These are phyloP conservation scores for Euphorbia schlechtendalii DNA, from an alignment of 441 rosid species.

Conservation along the genomic window DNA sequence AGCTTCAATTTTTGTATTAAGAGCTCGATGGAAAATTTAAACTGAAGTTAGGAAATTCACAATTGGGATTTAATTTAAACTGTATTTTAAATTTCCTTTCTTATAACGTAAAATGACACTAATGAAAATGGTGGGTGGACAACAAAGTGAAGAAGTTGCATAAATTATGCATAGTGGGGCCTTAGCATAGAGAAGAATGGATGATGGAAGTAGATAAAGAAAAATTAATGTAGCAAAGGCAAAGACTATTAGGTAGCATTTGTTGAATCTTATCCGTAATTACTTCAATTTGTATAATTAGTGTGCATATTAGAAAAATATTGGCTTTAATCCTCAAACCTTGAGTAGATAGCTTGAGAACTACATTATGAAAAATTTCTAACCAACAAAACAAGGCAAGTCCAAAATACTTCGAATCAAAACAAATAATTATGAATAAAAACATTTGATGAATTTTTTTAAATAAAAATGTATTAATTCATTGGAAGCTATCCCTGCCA, in stretches of 20 bases:
- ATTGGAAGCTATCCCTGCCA: neutral
- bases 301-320: no score
- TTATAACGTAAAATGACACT: no score
- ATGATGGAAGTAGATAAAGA: neutral
- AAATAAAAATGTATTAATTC: no score
- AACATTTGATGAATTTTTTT: no score
- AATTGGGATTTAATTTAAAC: neutral
- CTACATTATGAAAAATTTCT: no score
- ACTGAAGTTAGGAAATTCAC: neutral
- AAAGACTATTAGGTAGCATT: conserved; percentile 8
- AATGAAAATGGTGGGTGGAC: neutral
- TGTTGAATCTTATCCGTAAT: no score
- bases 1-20: neutral
- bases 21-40: conserved; percentile 4
- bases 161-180: neutral
- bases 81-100: neutral
- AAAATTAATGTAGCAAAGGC: neutral
- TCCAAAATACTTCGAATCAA: no score
- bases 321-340: no score
- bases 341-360: no score
- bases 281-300: no score
- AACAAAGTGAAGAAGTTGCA: neutral
- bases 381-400: no score
- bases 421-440: no score
- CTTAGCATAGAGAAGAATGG: neutral